Evolutionary conservation across 2,329 filamentous ascomycete species (phyloP).

Genomic region (Alternaria sp.): DNA sequence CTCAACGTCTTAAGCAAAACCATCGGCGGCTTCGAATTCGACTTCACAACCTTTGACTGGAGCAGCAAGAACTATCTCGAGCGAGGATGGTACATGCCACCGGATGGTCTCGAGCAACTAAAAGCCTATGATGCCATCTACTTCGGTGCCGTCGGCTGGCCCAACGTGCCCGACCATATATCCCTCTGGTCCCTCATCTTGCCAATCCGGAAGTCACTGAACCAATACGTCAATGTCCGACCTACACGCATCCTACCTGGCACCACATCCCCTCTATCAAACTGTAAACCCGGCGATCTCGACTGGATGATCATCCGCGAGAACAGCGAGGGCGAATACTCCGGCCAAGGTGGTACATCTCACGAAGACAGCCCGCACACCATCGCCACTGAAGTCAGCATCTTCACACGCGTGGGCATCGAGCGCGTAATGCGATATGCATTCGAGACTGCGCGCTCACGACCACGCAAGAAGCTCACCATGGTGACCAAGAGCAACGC

Average conservation of each 20-base stretch:
- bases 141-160: conserved; percentile 66
- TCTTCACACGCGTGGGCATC: conserved; percentile 55
- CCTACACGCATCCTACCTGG: conserved; percentile 56
- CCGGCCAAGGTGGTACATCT: conserved; percentile 54
- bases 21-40: conserved; percentile 55
- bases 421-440: conserved; percentile 58
- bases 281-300: conserved; percentile 45
- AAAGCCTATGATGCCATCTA: conserved; percentile 63
- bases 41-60: conserved; percentile 61
- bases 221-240: conserved; percentile 73
- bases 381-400: conserved; percentile 55
- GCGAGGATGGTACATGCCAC: conserved; percentile 60
- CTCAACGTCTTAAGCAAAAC: conserved; percentile 53
- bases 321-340: conserved; percentile 58
- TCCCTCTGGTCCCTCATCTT: conserved; percentile 71
- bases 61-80: conserved; percentile 57
- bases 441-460: conserved; percentile 53
- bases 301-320: conserved; percentile 58
- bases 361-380: conserved; percentile 51
- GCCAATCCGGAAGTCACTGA: conserved; percentile 70
- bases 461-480: conserved; percentile 55
- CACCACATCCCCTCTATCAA: conserved; percentile 49
- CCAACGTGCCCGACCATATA: conserved; percentile 70
- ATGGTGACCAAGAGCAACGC: conserved; percentile 60
- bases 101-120: conserved; percentile 58